phyloP scores from a whole-genome alignment of 805 yeast genomes.

The Cyberlindnera xishuangbannaensis region DNA sequence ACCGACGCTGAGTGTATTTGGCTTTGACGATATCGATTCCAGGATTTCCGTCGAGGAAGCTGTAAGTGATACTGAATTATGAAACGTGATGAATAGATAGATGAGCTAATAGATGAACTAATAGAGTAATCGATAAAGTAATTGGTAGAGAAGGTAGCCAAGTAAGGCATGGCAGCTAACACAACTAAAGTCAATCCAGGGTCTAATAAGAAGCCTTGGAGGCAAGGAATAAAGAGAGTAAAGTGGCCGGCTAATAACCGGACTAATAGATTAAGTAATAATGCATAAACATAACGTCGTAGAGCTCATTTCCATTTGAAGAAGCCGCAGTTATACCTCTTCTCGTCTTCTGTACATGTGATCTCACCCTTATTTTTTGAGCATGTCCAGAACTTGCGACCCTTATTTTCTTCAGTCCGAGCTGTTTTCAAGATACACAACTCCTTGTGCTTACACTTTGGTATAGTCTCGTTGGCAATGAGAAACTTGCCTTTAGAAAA shows the following conservation, averaged over 20 bases:
- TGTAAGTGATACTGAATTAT: neutral
- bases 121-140: no score
- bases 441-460: conserved; percentile 43
- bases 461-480: conserved; percentile 26
- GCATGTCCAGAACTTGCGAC: conserved; percentile 53
- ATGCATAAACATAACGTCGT: no score
- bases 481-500: conserved; percentile 16
- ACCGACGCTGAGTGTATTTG: conserved; percentile 24
- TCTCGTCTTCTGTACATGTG: conserved; percentile 14
- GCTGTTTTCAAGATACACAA: conserved; percentile 43
- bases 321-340: conserved; percentile 41
- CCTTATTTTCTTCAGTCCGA: conserved; percentile 36
- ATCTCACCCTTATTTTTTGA: conserved; percentile 29
- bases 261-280: no score
- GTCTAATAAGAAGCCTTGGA: no score
- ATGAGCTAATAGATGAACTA: no score
- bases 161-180: no score
- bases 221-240: no score
- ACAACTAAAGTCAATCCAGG: no score
- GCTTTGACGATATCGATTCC: conserved; percentile 24
- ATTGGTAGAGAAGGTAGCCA: no score
- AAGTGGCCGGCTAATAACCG: no score
- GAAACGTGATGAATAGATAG: neutral
- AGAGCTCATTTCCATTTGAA: conserved; percentile 61
- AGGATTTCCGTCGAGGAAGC: conserved; percentile 8